Base-by-base conservation (phyloP, 1,139 yeast species). In the Saccharomycopsis crataegensis region DNA sequence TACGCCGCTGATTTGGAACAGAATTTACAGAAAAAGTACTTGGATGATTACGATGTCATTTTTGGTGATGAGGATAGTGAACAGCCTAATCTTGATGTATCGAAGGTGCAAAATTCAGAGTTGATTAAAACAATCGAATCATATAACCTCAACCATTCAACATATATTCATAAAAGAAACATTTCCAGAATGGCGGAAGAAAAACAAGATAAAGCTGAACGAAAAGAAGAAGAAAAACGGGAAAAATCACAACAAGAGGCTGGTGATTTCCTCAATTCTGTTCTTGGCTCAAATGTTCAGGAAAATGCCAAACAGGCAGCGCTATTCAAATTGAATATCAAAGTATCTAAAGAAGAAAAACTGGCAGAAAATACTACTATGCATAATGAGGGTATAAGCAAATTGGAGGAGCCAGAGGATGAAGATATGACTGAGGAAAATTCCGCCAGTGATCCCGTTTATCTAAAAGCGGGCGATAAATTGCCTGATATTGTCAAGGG, bases 201-300 rank as follows among this genome's bases (percentile, higher is more conserved):
- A 4, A 61, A 59, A 12, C 55, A 48, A 31, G 67, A 64, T 49
- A 54, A 57, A 8, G 34, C 36, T 14, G 65, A 62, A 49, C 55
- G 62, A 52, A 57, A 57, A 48, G 40, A 17, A 33, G 48, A 40
- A n/a, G 28, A 16, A 14, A 51, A 54, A 47, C 36, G 42, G 31
- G 42, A 43, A 46, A 49, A 45, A 14, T 56, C 54, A 8, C 47
- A 44, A 17, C 48, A 55, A 16, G 63, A 64, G 49, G 62, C 65
- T 32, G 56, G 56, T 6, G 59, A 59, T n/a, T 67, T 67, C 55
- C 53, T 66, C 12, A 54, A 60, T 1, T 59, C 54, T 34, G 57
- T 61, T 16, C 44, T 59, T 59, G 43, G 62, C 4, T 22, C 28
- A 22, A 22, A 22, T n/a, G n/a, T 22, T 22, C 28, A 22, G 4